These are phyloP conservation scores for Rhynchosporium graminicola DNA, from an alignment of 2,329 filamentous ascomycete genomes.

Conservation along the genomic window DNA sequence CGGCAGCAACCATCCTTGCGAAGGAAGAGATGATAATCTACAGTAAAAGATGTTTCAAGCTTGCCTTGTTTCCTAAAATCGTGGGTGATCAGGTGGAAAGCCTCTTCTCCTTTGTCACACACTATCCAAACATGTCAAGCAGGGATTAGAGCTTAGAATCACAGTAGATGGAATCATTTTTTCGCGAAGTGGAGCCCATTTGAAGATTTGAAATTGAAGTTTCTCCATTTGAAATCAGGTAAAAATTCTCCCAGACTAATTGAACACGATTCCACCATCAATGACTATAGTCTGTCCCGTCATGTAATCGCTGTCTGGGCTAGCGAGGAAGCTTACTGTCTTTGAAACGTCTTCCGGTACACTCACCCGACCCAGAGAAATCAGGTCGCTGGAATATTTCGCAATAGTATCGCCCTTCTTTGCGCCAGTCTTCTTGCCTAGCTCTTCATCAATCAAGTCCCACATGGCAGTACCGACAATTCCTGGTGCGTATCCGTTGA, in stretches of 20 bases:
- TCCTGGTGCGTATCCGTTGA: constrained; percentile 66
- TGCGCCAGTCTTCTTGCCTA: constrained; percentile 53
- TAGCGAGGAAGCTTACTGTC: constrained; percentile 61
- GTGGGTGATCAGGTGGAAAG: too few relatives aligned
- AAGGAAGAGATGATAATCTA: too few relatives aligned
- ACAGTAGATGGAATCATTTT: too few relatives aligned
- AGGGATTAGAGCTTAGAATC: too few relatives aligned
- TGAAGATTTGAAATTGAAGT: too few relatives aligned
- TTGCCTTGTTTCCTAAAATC: too few relatives aligned
- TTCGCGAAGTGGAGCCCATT: too few relatives aligned
- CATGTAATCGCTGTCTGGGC: constrained; percentile 62
- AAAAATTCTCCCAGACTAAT: constrained; percentile 10
- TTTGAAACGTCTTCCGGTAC: constrained; percentile 64
- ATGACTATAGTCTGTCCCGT: constrained; percentile 67
- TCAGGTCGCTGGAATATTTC: constrained; percentile 54
- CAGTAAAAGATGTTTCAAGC: too few relatives aligned
- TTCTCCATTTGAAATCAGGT: too few relatives aligned
- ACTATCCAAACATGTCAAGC: too few relatives aligned
- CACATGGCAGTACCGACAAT: constrained; percentile 70
- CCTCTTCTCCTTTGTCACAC: too few relatives aligned
- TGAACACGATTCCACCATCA: constrained; percentile 40
- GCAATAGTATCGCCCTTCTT: constrained; percentile 56
- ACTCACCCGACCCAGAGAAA: constrained; percentile 57
- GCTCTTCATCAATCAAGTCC: constrained; percentile 64
- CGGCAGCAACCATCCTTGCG: too few relatives aligned